Conservation (phyloP, 768 basidiomycete genomes). For the Termitomyces bulborhizus region DNA sequence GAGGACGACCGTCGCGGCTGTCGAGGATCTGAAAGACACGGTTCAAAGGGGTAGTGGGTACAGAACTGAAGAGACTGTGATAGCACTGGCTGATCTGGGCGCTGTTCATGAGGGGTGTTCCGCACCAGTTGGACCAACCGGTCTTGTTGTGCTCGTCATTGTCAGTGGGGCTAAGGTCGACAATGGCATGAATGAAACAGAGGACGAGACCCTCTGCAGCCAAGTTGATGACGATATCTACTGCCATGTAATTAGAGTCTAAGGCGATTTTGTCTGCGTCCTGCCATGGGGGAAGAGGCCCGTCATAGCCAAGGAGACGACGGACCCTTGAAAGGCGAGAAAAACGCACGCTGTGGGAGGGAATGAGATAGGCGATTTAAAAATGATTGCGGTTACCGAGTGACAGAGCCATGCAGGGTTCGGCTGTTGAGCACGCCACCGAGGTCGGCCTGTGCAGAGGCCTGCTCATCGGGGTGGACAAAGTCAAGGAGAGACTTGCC, state of each 20-base stretch:
- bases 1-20: conserved; percentile 49
- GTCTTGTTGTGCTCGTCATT: conserved; percentile 72
- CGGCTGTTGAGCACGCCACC: conserved; percentile 66
- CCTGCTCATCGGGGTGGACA: conserved; percentile 81
- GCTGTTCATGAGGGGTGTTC: conserved; percentile 56
- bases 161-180: conserved; percentile 64
- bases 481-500: conserved; percentile 69
- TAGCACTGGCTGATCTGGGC: conserved; percentile 57
- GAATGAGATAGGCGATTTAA: neutral
- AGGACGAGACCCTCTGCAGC: conserved; percentile 82
- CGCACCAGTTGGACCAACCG: conserved; percentile 86
- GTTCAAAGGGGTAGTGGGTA: conserved; percentile 46
- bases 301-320: conserved; percentile 62
- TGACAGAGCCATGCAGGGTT: conserved; percentile 80
- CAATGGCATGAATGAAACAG: conserved; percentile 82
- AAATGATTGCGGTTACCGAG: conserved; percentile 38
- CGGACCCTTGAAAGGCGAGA: conserved; percentile 72
- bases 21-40: conserved; percentile 77
- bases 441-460: conserved; percentile 68
- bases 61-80: conserved; percentile 47
- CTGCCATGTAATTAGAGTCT: conserved; percentile 76
- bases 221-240: conserved; percentile 88
- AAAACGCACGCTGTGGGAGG: conserved; percentile 54
- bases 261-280: conserved; percentile 64
- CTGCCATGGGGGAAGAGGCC: conserved; percentile 45